Conservation (phyloP, 352 stramenopile genomes). For the Phytophthora litchii region DNA sequence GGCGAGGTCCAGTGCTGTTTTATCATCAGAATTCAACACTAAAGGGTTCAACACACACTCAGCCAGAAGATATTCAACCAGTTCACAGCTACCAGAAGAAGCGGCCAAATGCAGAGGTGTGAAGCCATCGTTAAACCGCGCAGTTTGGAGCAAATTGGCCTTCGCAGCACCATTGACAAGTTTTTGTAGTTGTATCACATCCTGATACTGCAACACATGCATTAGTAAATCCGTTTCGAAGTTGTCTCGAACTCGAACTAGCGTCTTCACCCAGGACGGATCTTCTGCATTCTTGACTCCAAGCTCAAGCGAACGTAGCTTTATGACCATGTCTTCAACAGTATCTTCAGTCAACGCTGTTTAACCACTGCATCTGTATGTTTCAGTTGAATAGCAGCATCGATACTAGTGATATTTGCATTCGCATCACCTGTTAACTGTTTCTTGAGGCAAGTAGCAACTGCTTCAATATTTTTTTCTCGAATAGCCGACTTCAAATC, state of each 20-base stretch:
- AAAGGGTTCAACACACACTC: conserved; percentile 18
- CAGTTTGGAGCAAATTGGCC: conserved; percentile 9
- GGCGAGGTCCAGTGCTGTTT: conserved; percentile 11
- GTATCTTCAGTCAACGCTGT: conserved; percentile 4
- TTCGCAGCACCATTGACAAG: conserved; percentile 1
- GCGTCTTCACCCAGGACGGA: neutral
- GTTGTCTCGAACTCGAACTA: neutral
- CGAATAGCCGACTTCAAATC: neutral
- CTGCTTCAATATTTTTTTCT: conserved; percentile 11
- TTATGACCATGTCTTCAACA: conserved; percentile 8
- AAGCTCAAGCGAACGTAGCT: conserved; percentile 1
- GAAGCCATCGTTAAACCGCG: conserved; percentile 10
- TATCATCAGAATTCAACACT: conserved; percentile 1
- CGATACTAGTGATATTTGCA: conserved; percentile 4
- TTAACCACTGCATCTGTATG: conserved; percentile 7
- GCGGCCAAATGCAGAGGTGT: conserved; percentile 14
- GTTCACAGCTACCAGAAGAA: neutral
- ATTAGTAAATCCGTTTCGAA: conserved; percentile 2
- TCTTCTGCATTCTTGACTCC: conserved; percentile 1
- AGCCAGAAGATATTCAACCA: conserved; percentile 19
- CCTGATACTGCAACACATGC: conserved; percentile 2
- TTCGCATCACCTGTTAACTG: neutral
- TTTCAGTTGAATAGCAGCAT: conserved; percentile 14
- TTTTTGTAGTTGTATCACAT: conserved; percentile 1
- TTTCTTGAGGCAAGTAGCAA: conserved; percentile 4